Evolutionary conservation across 1,284 basidiomycete genomes (phyloP), one percentile per base, ranked within the genome.

Genomic region (Trichosporon sp.): DNA sequence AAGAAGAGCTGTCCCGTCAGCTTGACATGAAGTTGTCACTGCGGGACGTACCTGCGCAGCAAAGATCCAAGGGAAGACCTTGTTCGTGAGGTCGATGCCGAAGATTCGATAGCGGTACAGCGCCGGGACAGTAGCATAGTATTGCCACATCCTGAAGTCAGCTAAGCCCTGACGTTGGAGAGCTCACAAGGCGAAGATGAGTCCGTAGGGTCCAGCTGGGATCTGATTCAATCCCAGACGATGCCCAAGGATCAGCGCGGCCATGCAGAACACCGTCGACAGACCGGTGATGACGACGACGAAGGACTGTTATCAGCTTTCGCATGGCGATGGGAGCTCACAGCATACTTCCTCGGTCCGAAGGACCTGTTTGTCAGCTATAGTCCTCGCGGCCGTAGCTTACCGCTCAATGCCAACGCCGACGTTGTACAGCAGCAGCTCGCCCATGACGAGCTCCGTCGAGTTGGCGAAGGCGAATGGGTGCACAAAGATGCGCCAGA

Each of bases 291-390:
- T 87, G 11, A 91, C 83, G 21, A 89, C 73, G 16, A 85, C 79
- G 77, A 92, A 94, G 6, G 90, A 92, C 91, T 93, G 70, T 59
- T 57, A 16, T 58, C 46, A 61, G 56, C n/a, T 31, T 6, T 4
- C 2, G n/a, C 2, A 23, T 14, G 7, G 31, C 19, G 1, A 6
- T 11, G 13, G 33, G 16, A 81, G 49, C 90, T 80, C 70, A 92
- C 92, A n/a, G 90, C 90, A 80, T 86, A 96, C 77, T 96, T 96
- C 63, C 88, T 79, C 60, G 87, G 88, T 2, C 94, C 94, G 74
- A 94, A 95, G 40, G 87, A 86, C 32, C 79, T 80, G 56, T n/a
- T 16, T 19, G 27, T 70, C 33, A 67, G 66, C 58, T 36, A 27
- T 13, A n/a, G 25, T 0, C 2, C 6, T 19, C 27, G 23, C 4